Conservation (phyloP, 1,284 basidiomycete species). For the Ceratobasidium sp. region DNA sequence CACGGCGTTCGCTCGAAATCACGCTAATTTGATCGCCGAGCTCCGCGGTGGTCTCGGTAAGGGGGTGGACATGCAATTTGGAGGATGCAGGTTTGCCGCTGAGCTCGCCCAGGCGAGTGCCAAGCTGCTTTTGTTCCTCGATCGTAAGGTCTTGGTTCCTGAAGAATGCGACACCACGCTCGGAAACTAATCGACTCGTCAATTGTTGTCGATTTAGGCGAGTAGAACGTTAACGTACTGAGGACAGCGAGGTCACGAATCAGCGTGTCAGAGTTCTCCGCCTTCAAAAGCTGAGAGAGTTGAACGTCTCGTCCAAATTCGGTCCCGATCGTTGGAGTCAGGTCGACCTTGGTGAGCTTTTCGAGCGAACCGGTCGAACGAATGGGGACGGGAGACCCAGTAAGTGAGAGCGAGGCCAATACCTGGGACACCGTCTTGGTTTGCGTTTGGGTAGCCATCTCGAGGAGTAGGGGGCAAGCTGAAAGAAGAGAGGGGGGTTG, state of each 20-base stretch:
- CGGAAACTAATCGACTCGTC: slow-evolving; percentile 61
- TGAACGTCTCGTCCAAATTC: slow-evolving; percentile 55
- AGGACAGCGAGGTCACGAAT: slow-evolving; percentile 59
- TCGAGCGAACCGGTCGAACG: slow-evolving; percentile 40
- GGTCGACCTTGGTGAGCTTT: slow-evolving; percentile 17
- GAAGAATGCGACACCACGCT: slow-evolving; percentile 82
- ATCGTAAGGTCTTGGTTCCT: slow-evolving; percentile 66
- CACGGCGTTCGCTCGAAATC: slow-evolving; percentile 62
- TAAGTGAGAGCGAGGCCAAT: slow-evolving; percentile 36
- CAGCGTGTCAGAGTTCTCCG: slow-evolving; percentile 57
- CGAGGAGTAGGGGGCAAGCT: neutral
- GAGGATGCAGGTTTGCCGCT: slow-evolving; percentile 69
- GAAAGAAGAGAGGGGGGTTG: neutral
- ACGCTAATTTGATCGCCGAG: slow-evolving; percentile 65
- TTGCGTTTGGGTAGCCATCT: slow-evolving; percentile 29
- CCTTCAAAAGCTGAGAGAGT: slow-evolving; percentile 55
- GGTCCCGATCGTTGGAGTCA: slow-evolving; percentile 32
- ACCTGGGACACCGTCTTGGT: slow-evolving; percentile 39
- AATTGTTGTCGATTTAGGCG: neutral
- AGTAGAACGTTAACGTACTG: slow-evolving; percentile 49
- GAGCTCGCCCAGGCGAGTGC: slow-evolving; percentile 66
- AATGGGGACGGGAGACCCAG: slow-evolving; percentile 38
- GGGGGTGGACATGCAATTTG: slow-evolving; percentile 74
- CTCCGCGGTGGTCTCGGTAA: slow-evolving; percentile 67
- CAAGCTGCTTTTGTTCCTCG: slow-evolving; percentile 63